Percentiles rank a stretch among this genome's conserved stretches.
These are phyloP conservation scores for Aspergillus leporis DNA, from an alignment of 495 filamentous ascomycete species.

Conservation along the genomic window DNA sequence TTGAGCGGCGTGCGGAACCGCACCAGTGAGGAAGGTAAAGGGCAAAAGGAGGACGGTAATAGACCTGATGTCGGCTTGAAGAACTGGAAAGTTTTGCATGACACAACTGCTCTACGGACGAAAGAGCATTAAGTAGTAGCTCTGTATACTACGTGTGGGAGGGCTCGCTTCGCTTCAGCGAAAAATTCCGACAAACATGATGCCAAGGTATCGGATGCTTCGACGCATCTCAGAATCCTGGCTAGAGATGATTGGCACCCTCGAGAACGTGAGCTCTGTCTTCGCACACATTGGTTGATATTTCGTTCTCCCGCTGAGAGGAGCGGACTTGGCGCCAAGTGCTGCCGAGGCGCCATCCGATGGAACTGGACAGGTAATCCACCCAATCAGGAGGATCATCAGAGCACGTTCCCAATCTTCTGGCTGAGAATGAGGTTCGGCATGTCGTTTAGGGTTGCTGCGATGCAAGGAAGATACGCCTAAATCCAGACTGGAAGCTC, in stretches of 20 bases:
- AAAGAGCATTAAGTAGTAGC: slow-evolving; percentile 12
- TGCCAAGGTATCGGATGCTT: slow-evolving; percentile 9
- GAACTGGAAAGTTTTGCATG: neutral
- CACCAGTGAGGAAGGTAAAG: neutral
- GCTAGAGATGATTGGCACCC: neutral
- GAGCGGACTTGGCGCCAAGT: slow-evolving; percentile 24
- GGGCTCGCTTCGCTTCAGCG: neutral
- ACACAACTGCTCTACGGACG: neutral
- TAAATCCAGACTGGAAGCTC: neutral
- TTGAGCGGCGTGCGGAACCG: slow-evolving; percentile 9
- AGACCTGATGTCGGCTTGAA: neutral
- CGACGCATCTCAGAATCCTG: neutral
- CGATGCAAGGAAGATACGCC: neutral
- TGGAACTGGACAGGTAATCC: neutral
- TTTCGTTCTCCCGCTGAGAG: slow-evolving; percentile 6
- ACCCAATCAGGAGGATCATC: slow-evolving; percentile 1
- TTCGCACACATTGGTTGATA: slow-evolving; percentile 15
- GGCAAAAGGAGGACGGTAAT: neutral
- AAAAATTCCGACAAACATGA: neutral
- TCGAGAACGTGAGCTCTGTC: slow-evolving; percentile 17
- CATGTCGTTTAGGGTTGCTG: neutral
- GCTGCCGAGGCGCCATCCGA: neutral
- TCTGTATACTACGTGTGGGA: neutral
- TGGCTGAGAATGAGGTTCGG: slow-evolving; percentile 3
- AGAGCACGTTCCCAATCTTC: slow-evolving; percentile 21